Evolutionary conservation across 345 rosid genomes (phyloP), one percentile per base, ranked within the genome.

Genomic region (Carallia brachiata): DNA sequence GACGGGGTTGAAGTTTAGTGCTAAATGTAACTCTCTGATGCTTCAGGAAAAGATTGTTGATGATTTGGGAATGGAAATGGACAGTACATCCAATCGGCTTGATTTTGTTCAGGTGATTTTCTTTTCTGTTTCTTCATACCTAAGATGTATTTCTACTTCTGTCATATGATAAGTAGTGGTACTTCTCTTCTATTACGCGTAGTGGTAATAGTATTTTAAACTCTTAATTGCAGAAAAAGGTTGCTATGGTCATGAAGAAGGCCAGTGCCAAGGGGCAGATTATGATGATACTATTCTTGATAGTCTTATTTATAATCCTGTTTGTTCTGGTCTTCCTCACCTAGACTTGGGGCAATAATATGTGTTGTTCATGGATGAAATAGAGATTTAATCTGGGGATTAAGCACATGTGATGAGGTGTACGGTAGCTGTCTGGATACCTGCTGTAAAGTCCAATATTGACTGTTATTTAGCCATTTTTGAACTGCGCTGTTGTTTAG

Each of bases 201-300:
- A 30, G n/a, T 61, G 13, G 40, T 18, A 28, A 30, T 59, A 28
- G 15, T 70, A 36, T 63, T 60, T 44, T 44, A 12, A 2, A 44
- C 1, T 44, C 12, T 13, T 64, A 66, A 52, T 68, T 79, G 79
- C 96, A 94, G 98, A 95, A 95, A 85, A 95, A 88, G 73, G 98
- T 95, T 70, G 97, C 88, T 15, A 85, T 92, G 94, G 96, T 95
- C 64, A 95, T 95, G 99, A 95, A 92, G 90, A 95, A 90, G 79
- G 98, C 98, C 31, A 74, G 99, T 64, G 87, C 89, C 9, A 95
- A 89, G 86, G 98, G 97, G 16, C 99, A 95, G 77, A 63, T 86
- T 63, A 89, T 95, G 98, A 92, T 95, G 99, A 95, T 90, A 69
- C 60, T 89, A 68, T 89, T 90, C 81, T 79, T 95, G 77, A 65